These are phyloP conservation scores for Phytophthora fragariae DNA, from an alignment of 352 stramenopile species.

Conservation along the genomic window DNA sequence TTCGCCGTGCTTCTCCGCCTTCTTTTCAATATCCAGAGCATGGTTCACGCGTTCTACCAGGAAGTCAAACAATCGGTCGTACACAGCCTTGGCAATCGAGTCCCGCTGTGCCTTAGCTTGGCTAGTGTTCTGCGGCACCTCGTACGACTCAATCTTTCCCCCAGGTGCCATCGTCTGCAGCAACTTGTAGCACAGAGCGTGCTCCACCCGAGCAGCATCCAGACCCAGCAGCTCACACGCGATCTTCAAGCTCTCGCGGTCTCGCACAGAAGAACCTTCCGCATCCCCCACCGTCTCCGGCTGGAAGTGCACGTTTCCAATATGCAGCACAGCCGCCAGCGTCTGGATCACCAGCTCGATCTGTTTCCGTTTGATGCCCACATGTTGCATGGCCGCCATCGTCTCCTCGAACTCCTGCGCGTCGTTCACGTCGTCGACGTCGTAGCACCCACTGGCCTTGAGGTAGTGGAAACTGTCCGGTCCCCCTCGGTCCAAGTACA, in stretches of 20 bases:
- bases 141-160: conserved; percentile 85
- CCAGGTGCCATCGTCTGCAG: conserved; percentile 89
- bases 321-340: conserved; percentile 77
- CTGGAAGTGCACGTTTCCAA: conserved; percentile 83
- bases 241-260: conserved; percentile 64
- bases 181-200: conserved; percentile 86
- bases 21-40: conserved; percentile 85
- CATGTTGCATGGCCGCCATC: conserved; percentile 88
- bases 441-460: conserved; percentile 87
- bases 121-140: conserved; percentile 85
- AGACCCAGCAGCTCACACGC: conserved; percentile 78
- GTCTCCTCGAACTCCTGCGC: conserved; percentile 90
- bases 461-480: conserved; percentile 91
- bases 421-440: conserved; percentile 93
- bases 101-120: conserved; percentile 94
- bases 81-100: conserved; percentile 97
- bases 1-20: conserved; percentile 82
- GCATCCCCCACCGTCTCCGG: conserved; percentile 69
- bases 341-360: conserved; percentile 91
- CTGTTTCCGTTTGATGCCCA: conserved; percentile 90
- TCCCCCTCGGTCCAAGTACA: conserved; percentile 71
- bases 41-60: conserved; percentile 94
- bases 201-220: conserved; percentile 62
- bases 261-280: conserved; percentile 66
- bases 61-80: conserved; percentile 97